Evolutionary conservation across 2,329 filamentous ascomycete species (phyloP).

Genomic region (Septoria linicola): DNA sequence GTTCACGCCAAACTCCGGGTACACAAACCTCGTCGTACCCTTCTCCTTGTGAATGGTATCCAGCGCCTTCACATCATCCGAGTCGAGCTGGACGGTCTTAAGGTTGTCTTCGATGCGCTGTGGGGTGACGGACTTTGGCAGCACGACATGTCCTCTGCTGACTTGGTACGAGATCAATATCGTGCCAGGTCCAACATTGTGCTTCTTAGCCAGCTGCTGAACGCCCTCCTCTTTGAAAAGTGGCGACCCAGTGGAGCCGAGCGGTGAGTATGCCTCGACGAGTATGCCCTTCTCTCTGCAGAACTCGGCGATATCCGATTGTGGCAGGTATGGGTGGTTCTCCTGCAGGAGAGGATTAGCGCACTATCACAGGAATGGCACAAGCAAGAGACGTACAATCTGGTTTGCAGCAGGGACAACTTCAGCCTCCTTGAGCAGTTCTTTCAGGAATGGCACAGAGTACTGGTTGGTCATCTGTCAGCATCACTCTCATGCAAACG

Average conservation of each 20-base stretch:
- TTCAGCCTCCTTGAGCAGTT: conserved; percentile 43
- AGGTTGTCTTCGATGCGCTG: conserved; percentile 65
- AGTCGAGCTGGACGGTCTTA: conserved; percentile 64
- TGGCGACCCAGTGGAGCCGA: conserved; percentile 51
- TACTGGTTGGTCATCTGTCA: conserved; percentile 31
- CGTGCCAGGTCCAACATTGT: conserved; percentile 51
- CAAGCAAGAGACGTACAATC: background rate
- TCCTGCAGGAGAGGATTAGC: conserved; percentile 51
- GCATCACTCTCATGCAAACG: background rate
- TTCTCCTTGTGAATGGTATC: conserved; percentile 49
- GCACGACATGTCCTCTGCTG: conserved; percentile 65
- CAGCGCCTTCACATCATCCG: conserved; percentile 58
- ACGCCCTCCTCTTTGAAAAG: conserved; percentile 50
- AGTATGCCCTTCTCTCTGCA: conserved; percentile 68
- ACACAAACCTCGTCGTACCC: conserved; percentile 49
- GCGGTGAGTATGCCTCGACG: conserved; percentile 65
- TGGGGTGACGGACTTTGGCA: conserved; percentile 61
- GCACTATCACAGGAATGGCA: background rate
- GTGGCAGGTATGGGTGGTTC: conserved; percentile 69
- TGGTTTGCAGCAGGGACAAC: conserved; percentile 34
- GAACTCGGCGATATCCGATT: conserved; percentile 69
- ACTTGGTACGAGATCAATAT: conserved; percentile 73
- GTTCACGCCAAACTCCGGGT: conserved; percentile 51
- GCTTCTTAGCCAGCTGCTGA: conserved; percentile 52
- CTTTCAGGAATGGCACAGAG: conserved; percentile 49